A percentile compares a stretch with the other conserved stretches of the same genome.
Conservation (phyloP, 2,329 filamentous ascomycete genomes). For the Fusarium humuli region DNA sequence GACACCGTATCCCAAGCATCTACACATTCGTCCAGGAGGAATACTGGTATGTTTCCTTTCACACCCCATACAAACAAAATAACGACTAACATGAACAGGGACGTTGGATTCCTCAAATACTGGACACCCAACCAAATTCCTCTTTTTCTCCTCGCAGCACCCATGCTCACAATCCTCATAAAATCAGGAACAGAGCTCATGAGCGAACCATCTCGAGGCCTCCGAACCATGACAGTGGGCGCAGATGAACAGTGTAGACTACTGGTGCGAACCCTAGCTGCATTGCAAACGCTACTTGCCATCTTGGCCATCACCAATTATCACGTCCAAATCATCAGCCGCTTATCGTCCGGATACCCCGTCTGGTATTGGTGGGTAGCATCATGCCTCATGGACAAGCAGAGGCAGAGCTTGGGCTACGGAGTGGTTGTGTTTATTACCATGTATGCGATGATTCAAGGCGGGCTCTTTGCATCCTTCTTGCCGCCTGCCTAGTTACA, state of each 20-base stretch:
- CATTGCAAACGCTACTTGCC: slow-evolving; percentile 78
- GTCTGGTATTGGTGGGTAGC: slow-evolving; percentile 90
- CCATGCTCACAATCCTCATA: slow-evolving; percentile 74
- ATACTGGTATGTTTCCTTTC: slow-evolving; percentile 78
- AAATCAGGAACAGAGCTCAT: slow-evolving; percentile 66
- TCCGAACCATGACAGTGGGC: slow-evolving; percentile 1
- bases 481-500: slow-evolving; percentile 80
- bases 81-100: slow-evolving; percentile 65
- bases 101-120: slow-evolving; percentile 87
- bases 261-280: slow-evolving; percentile 70
- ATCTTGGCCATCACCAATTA: slow-evolving; percentile 80
- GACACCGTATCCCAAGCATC: slow-evolving; percentile 79
- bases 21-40: slow-evolving; percentile 89
- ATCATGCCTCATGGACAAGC: slow-evolving; percentile 53
- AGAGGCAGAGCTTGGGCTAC: slow-evolving; percentile 49
- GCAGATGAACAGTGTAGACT: slow-evolving; percentile 33
- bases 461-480: slow-evolving; percentile 86
- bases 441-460: slow-evolving; percentile 86
- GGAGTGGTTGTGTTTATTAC: slow-evolving; percentile 74
- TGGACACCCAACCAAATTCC: slow-evolving; percentile 90
- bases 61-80: slow-evolving; percentile 10
- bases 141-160: slow-evolving; percentile 84
- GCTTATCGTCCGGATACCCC: slow-evolving; percentile 88
- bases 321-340: slow-evolving; percentile 93
- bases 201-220: slow-evolving; percentile 34